A percentile compares a stretch with the other conserved stretches of the same genome.
These are phyloP conservation scores for Penicillium parvum DNA, from an alignment of 495 filamentous ascomycete species.

Conservation along the genomic window DNA sequence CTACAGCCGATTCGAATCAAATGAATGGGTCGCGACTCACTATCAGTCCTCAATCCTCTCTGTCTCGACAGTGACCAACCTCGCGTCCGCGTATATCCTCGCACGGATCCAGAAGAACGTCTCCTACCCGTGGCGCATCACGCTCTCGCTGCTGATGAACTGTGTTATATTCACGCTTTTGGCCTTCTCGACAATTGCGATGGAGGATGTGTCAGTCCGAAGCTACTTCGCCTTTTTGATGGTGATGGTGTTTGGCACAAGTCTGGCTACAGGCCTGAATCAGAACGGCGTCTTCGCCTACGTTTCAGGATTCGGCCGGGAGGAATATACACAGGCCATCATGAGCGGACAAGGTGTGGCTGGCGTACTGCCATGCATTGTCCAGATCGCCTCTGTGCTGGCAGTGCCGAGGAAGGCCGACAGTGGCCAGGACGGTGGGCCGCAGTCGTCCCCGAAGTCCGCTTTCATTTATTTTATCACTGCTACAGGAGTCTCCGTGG, in stretches of 20 bases:
- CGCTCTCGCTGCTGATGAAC: conserved; percentile 67
- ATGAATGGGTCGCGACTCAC: conserved; percentile 62
- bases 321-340: conserved; percentile 89
- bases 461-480: conserved; percentile 92
- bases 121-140: conserved; percentile 80
- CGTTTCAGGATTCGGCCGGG: conserved; percentile 73
- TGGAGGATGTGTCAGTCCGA: conserved; percentile 53
- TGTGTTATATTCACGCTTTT: conserved; percentile 66
- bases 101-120: conserved; percentile 73
- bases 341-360: conserved; percentile 94
- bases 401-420: conserved; percentile 46
- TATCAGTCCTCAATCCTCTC: conserved; percentile 87
- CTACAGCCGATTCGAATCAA: conserved; percentile 69
- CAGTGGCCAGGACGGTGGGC: conserved; percentile 15
- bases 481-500: conserved; percentile 60
- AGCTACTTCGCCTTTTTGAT: conserved; percentile 79
- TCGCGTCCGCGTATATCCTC: conserved; percentile 66
- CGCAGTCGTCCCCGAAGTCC: conserved; percentile 52
- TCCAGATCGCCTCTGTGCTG: conserved; percentile 77
- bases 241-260: conserved; percentile 72
- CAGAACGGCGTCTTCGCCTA: conserved; percentile 96
- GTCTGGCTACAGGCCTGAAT: conserved; percentile 74
- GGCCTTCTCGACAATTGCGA: conserved; percentile 69
- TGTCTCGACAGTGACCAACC: conserved; percentile 78
- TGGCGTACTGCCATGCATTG: conserved; percentile 84